A percentile compares a stretch with the other conserved stretches of the same genome.
Conservation (phyloP, 768 basidiomycete species). For the Phallus indusiatus region DNA sequence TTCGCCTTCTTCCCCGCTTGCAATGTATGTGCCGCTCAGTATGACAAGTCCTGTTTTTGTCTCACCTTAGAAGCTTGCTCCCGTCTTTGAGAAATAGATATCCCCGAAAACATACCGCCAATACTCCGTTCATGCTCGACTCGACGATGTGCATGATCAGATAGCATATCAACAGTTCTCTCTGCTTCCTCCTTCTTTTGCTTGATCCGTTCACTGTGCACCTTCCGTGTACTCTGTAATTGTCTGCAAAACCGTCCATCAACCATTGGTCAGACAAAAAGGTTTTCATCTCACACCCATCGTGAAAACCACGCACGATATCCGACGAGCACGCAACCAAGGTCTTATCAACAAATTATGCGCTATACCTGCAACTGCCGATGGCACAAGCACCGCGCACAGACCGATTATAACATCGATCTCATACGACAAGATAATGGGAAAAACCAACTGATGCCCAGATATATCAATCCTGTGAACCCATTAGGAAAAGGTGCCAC, state of each 20-base stretch:
- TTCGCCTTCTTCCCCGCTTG: conserved; percentile 37
- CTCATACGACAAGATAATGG: conserved; percentile 1
- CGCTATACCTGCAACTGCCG: not conserved
- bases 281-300: conserved; percentile 1
- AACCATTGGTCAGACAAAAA: conserved; percentile 7
- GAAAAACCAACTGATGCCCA: not conserved
- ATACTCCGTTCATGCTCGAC: conserved; percentile 52
- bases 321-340: conserved; percentile 40
- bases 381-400: conserved; percentile 5
- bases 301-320: conserved; percentile 33
- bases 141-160: conserved; percentile 57
- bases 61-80: conserved; percentile 9
- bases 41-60: conserved; percentile 71
- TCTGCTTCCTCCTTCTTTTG: conserved; percentile 55
- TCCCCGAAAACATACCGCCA: conserved; percentile 40
- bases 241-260: conserved; percentile 34
- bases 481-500: not conserved
- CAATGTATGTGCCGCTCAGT: conserved; percentile 64
- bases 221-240: conserved; percentile 54
- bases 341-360: conserved; percentile 43
- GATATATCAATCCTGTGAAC: not conserved
- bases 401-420: conserved; percentile 7
- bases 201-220: conserved; percentile 53
- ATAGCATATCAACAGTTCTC: conserved; percentile 52
- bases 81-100: not conserved